Conservation (phyloP, 345 rosid genomes). For the Fremontodendron californicum region DNA sequence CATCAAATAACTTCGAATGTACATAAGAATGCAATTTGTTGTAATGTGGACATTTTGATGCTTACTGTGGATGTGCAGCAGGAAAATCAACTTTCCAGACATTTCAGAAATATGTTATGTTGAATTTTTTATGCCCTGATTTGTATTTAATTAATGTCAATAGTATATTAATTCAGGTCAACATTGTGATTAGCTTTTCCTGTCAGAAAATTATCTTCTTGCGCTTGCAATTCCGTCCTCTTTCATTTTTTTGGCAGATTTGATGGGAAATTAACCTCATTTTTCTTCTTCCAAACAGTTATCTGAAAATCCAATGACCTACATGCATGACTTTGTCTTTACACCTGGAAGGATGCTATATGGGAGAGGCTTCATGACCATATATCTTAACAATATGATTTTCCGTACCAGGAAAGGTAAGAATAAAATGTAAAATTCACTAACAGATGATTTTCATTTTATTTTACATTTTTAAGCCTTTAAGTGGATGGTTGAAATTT, state of each 20-base stretch:
- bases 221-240: background rate
- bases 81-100: background rate
- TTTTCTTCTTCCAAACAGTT: slow-evolving; percentile 44
- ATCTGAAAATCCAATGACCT: slow-evolving; percentile 62
- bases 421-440: background rate
- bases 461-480: background rate
- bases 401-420: slow-evolving; percentile 65
- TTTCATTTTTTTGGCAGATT: background rate
- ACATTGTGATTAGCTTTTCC: background rate
- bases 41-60: background rate
- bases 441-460: background rate
- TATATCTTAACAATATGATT: slow-evolving; percentile 63
- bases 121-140: background rate
- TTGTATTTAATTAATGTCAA: background rate
- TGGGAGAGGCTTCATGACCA: slow-evolving; percentile 63
- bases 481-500: background rate
- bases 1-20: slow-evolving; percentile 3
- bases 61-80: background rate
- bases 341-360: slow-evolving; percentile 71
- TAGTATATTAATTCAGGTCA: background rate
- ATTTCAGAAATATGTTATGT: background rate
- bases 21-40: background rate
- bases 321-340: slow-evolving; percentile 61
- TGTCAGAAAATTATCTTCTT: background rate
- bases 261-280: slow-evolving; percentile 5